Conservation (phyloP, 2,329 filamentous ascomycete species). For the Lasiodiplodia citricola region DNA sequence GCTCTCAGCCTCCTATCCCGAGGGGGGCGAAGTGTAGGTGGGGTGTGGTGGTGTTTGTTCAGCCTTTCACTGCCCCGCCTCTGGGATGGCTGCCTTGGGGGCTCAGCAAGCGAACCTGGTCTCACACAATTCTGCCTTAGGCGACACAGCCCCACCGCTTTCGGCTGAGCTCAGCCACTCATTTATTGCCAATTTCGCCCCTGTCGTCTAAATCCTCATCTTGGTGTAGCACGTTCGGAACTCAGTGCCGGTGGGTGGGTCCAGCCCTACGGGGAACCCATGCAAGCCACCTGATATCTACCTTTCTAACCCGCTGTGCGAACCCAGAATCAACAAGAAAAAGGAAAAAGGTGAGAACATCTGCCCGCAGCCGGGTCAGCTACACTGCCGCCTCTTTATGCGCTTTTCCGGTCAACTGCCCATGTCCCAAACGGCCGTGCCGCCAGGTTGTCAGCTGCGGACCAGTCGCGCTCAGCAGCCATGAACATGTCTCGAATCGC, state of each 20-base stretch:
- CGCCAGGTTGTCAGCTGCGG: slow-evolving; percentile 1
- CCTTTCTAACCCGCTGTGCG: neutral
- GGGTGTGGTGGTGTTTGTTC: too few relatives aligned
- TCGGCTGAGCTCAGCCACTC: neutral
- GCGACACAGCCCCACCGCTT: neutral
- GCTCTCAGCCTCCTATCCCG: neutral
- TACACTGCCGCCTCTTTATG: neutral
- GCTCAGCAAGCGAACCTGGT: neutral
- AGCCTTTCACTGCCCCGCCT: too few relatives aligned
- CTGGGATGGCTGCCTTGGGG: neutral
- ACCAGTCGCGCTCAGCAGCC: slow-evolving; percentile 44
- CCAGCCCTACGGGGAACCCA: slow-evolving; percentile 6
- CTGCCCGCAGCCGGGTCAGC: neutral
- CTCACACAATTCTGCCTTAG: neutral
- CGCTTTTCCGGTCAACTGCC: neutral
- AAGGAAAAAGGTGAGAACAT: neutral
- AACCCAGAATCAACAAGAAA: neutral
- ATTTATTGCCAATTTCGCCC: neutral
- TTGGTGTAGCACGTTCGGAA: neutral
- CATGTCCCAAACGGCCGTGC: slow-evolving; percentile 4
- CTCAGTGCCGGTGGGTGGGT: neutral
- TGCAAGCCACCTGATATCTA: neutral
- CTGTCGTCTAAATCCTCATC: neutral
- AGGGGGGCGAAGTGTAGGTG: too few relatives aligned
- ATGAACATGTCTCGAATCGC: slow-evolving; percentile 45